Evolutionary conservation across 495 filamentous ascomycete genomes (phyloP).

Genomic region (Penicillium malachiteum): DNA sequence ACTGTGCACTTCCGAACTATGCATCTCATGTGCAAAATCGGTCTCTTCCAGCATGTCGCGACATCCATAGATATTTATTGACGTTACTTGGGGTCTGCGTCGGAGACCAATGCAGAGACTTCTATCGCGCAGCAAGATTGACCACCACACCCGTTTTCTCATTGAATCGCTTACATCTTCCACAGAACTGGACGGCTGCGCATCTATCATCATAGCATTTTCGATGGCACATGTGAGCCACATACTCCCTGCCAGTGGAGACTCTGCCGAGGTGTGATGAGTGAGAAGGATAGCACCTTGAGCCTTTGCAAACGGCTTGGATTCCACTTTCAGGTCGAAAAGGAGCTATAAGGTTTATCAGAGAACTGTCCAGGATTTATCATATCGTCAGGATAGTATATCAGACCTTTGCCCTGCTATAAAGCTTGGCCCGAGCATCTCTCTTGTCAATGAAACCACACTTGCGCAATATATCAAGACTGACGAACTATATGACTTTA

Average conservation of each 20-base stretch:
- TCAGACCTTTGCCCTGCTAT: conserved; percentile 40
- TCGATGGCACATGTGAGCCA: conserved; percentile 50
- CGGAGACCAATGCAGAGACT: conserved; percentile 48
- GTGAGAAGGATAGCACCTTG: conserved; percentile 48
- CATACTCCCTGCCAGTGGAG: conserved; percentile 43
- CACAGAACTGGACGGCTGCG: conserved; percentile 19
- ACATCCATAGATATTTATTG: conserved; percentile 34
- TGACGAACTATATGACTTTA: conserved; percentile 34
- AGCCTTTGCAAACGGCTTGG: conserved; percentile 29
- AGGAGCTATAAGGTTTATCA: conserved; percentile 12
- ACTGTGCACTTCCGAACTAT: conserved; percentile 41
- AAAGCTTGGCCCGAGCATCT: conserved; percentile 41
- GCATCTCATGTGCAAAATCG: conserved; percentile 46
- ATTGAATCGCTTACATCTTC: conserved; percentile 21
- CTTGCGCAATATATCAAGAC: conserved; percentile 35
- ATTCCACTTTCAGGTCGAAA: conserved; percentile 31
- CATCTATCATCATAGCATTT: conserved; percentile 44
- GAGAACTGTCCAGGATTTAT: neutral
- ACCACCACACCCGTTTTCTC: conserved; percentile 52
- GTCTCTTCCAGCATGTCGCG: conserved; percentile 31
- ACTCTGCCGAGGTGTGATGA: conserved; percentile 32
- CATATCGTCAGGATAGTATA: neutral
- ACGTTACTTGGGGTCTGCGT: conserved; percentile 45
- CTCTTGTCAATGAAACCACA: conserved; percentile 45
- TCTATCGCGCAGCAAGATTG: conserved; percentile 50